Conservation (phyloP, 345 rosid genomes). For the Brassica rapa region DNA sequence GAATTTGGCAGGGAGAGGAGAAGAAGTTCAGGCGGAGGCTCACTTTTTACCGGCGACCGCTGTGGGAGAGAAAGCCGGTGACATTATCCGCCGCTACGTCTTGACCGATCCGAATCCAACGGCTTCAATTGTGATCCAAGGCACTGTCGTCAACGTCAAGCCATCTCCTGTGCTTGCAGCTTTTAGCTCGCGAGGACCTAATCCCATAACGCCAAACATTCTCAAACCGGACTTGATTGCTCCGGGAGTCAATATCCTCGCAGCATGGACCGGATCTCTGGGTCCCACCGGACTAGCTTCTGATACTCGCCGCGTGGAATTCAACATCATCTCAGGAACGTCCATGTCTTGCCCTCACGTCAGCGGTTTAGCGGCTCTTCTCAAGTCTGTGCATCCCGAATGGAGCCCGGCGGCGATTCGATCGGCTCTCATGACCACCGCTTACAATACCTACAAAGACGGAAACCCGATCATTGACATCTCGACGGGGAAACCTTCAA, state of each 20-base stretch:
- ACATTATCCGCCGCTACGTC: conserved; percentile 55
- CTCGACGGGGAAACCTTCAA: conserved; percentile 60
- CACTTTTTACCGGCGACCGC: conserved; percentile 75
- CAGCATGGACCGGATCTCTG: conserved; percentile 59
- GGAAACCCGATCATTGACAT: conserved; percentile 54
- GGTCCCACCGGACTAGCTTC: conserved; percentile 55
- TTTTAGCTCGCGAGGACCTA: conserved; percentile 91
- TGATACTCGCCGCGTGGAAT: conserved; percentile 48
- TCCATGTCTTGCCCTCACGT: not conserved
- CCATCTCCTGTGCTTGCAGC: conserved; percentile 94
- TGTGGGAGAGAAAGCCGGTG: conserved; percentile 64
- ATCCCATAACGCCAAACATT: conserved; percentile 58
- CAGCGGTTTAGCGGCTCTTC: conserved; percentile 74
- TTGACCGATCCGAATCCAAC: conserved; percentile 58
- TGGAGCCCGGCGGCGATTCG: conserved; percentile 93
- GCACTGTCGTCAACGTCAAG: conserved; percentile 65
- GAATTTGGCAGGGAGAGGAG: conserved; percentile 63
- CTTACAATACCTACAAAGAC: conserved; percentile 36
- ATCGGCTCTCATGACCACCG: conserved; percentile 93
- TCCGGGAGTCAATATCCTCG: conserved; percentile 82
- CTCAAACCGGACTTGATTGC: conserved; percentile 88
- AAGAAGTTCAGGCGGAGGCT: conserved; percentile 80
- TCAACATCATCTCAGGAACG: not conserved
- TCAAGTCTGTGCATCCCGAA: conserved; percentile 67
- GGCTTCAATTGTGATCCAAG: conserved; percentile 55